phyloP scores from a whole-genome alignment of 1,284 basidiomycete species.

The Malassezia restricta region DNA sequence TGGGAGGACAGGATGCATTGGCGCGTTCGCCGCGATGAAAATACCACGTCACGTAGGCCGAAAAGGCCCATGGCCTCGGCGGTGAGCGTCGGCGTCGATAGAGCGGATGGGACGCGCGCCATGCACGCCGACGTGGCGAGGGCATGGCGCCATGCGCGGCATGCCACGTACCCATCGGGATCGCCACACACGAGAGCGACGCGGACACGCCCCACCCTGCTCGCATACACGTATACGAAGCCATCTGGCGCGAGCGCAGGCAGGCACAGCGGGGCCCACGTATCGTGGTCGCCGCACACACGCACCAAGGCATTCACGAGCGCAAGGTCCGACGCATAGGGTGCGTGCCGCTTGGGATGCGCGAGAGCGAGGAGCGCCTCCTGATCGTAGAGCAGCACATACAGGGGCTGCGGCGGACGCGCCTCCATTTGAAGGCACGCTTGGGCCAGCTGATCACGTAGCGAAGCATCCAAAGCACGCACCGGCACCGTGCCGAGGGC shows the following conservation, averaged over 20 bases:
- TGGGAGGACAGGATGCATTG: conserved; percentile 15
- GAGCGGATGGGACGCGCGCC: neutral
- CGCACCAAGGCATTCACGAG: conserved; percentile 49
- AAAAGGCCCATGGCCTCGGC: conserved; percentile 60
- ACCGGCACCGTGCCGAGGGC: conserved; percentile 61
- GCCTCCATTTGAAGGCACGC: conserved; percentile 18
- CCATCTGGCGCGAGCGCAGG: conserved; percentile 83
- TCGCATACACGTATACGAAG: conserved; percentile 85
- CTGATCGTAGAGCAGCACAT: conserved; percentile 69
- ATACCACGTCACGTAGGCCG: conserved; percentile 82
- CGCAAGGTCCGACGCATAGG: conserved; percentile 59
- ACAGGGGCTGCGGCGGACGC: conserved; percentile 52
- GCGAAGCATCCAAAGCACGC: conserved; percentile 55
- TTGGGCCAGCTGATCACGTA: conserved; percentile 51
- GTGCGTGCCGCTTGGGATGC: conserved; percentile 78
- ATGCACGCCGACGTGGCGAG: neutral
- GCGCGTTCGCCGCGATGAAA: conserved; percentile 60
- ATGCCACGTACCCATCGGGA: conserved; percentile 24
- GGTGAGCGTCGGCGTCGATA: conserved; percentile 6
- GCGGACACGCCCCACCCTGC: conserved; percentile 51
- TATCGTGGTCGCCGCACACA: conserved; percentile 47
- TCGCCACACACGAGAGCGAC: conserved; percentile 38
- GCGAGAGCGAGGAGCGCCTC: conserved; percentile 74
- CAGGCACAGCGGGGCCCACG: conserved; percentile 85
- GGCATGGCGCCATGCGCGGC: conserved; percentile 15